A percentile compares a stretch with the other conserved stretches of the same genome.
These are phyloP conservation scores for Cicer pinnatifidum DNA, from an alignment of 306 rosid genomes.

Conservation along the genomic window DNA sequence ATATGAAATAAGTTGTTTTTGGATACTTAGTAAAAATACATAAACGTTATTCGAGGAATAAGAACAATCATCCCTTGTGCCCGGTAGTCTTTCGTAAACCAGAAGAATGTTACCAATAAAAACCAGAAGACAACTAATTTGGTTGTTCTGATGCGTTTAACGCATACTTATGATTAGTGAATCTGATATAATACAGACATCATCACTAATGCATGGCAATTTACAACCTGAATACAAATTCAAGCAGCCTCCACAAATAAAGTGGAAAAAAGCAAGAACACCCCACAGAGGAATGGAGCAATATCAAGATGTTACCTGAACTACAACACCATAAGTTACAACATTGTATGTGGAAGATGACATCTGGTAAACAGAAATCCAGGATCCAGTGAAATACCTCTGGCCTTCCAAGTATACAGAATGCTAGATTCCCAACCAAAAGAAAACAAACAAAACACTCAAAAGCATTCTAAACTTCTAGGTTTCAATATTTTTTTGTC, in stretches of 20 bases:
- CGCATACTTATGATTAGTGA: background rate
- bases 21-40: background rate
- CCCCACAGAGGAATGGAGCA: background rate
- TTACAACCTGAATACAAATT: conserved; percentile 17
- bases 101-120: background rate
- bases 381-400: conserved; percentile 33
- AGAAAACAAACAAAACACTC: background rate
- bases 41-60: background rate
- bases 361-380: conserved; percentile 27
- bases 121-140: background rate
- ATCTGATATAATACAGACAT: background rate
- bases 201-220: background rate
- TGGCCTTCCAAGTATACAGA: conserved; percentile 14
- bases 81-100: background rate
- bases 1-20: background rate
- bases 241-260: background rate
- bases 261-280: background rate
- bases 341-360: conserved; percentile 30
- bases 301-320: conserved; percentile 28
- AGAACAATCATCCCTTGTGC: background rate
- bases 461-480: conserved; percentile 40
- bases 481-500: conserved; percentile 41
- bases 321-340: conserved; percentile 37
- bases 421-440: background rate
- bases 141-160: background rate